Conservation (phyloP, 2,329 filamentous ascomycete species). For the Xylariaceae sp. region DNA sequence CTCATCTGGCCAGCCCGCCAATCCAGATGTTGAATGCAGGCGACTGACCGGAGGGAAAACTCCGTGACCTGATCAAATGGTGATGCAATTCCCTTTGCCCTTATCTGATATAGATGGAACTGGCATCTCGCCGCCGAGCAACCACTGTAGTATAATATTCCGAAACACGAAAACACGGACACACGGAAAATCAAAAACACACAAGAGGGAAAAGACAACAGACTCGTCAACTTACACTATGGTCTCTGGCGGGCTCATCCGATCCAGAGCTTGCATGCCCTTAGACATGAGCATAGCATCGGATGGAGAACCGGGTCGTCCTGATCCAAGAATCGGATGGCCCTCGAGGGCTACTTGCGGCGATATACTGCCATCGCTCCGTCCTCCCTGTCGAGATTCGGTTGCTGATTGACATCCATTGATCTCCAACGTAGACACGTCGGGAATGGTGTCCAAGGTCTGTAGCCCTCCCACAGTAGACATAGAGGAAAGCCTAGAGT, state of each 20-base stretch:
- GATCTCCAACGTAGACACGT: slow-evolving; percentile 35
- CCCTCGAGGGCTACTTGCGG: slow-evolving; percentile 11
- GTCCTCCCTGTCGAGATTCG: slow-evolving; percentile 1
- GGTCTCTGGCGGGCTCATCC: slow-evolving; percentile 14
- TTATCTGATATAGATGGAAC: too few species aligned
- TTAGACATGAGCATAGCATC: slow-evolving; percentile 28
- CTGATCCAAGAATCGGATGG: slow-evolving; percentile 4
- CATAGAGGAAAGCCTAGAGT: slow-evolving; percentile 51
- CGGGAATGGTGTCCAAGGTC: slow-evolving; percentile 29
- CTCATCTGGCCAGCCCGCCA: too few species aligned
- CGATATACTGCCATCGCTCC: slow-evolving; percentile 12
- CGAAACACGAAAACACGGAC: too few species aligned
- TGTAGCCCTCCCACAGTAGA: slow-evolving; percentile 45
- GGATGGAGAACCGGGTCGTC: slow-evolving; percentile 24
- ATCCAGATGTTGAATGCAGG: too few species aligned
- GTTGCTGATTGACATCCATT: slow-evolving; percentile 4
- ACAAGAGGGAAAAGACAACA: neutral
- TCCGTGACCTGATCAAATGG: too few species aligned
- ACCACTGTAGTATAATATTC: too few species aligned
- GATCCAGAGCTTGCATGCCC: slow-evolving; percentile 11
- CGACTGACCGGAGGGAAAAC: too few species aligned
- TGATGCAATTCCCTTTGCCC: too few species aligned
- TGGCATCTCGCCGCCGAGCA: too few species aligned
- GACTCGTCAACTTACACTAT: slow-evolving; percentile 17
- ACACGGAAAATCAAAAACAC: neutral